These are phyloP conservation scores for Zizania palustris DNA, from an alignment of 202 grass and related monocot genomes.

Conservation along the genomic window DNA sequence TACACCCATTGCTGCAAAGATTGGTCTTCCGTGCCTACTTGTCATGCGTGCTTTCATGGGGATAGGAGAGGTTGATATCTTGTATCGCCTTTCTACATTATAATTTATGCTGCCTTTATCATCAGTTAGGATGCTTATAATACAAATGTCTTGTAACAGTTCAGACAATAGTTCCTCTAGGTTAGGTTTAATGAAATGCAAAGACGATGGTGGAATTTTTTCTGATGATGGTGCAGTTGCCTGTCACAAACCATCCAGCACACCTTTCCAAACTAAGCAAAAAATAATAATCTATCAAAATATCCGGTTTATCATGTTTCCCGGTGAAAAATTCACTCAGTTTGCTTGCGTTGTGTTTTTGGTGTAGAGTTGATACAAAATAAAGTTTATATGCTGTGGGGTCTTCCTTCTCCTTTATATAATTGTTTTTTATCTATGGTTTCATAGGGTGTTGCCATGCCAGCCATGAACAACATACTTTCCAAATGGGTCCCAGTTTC, in stretches of 20 bases:
- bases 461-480: conserved; percentile 95
- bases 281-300: background rate
- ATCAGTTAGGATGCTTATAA: background rate
- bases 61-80: conserved; percentile 81
- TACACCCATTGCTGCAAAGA: conserved; percentile 89
- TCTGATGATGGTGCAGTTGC: background rate
- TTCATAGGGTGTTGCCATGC: conserved; percentile 96
- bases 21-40: conserved; percentile 86
- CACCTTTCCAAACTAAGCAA: conserved; percentile 8
- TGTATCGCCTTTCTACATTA: conserved; percentile 34
- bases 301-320: background rate
- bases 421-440: conserved; percentile 32
- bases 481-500: conserved; percentile 97
- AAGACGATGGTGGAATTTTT: background rate
- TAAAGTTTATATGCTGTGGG: background rate
- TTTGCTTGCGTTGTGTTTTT: background rate
- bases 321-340: conserved; percentile 17
- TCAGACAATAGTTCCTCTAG: background rate
- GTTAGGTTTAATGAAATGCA: conserved; percentile 23
- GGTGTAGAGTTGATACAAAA: background rate
- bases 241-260: background rate
- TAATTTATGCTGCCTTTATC: conserved; percentile 23
- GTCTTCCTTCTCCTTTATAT: conserved; percentile 4
- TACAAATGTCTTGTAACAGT: conserved; percentile 11
- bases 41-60: conserved; percentile 96